These are phyloP conservation scores for Aspergillus sclerotiicarbonarius DNA, from an alignment of 495 filamentous ascomycete genomes.

Conservation along the genomic window DNA sequence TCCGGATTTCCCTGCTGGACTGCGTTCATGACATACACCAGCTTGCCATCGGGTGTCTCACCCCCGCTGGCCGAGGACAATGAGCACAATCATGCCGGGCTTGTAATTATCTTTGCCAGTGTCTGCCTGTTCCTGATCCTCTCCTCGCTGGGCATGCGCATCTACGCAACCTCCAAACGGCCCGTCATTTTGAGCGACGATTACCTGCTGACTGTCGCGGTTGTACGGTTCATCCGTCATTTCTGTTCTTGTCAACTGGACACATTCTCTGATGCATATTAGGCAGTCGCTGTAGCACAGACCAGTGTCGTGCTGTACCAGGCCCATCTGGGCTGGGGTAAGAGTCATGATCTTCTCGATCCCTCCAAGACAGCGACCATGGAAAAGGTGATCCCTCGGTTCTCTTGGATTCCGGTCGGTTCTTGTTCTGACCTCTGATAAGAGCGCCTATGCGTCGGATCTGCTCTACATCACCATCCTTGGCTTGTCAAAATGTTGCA, in stretches of 20 bases:
- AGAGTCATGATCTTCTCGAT: background rate
- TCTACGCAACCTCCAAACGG: slow-evolving; percentile 17
- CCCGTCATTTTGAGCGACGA: slow-evolving; percentile 20
- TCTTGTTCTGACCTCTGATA: background rate
- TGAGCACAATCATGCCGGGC: slow-evolving; percentile 26
- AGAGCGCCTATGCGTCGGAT: slow-evolving; percentile 14
- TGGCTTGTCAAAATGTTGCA: slow-evolving; percentile 14
- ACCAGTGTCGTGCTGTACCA: slow-evolving; percentile 4
- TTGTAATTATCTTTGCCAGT: slow-evolving; percentile 24
- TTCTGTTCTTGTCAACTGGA: background rate
- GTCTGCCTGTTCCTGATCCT: slow-evolving; percentile 23
- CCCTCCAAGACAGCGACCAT: background rate
- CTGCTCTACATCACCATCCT: slow-evolving; percentile 15
- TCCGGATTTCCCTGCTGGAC: background rate
- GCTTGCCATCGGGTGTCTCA: slow-evolving; percentile 17
- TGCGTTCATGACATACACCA: slow-evolving; percentile 1
- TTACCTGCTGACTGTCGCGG: slow-evolving; percentile 25
- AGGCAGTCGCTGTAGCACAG: slow-evolving; percentile 8
- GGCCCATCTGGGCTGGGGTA: slow-evolving; percentile 11
- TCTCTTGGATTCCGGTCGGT: background rate
- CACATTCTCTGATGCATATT: background rate
- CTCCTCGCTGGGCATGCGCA: slow-evolving; percentile 17
- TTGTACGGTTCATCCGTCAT: background rate
- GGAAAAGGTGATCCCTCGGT: slow-evolving; percentile 5
- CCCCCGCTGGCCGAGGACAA: slow-evolving; percentile 26